A percentile compares a stretch with the other conserved stretches of the same genome.
Evolutionary conservation across 2,329 filamentous ascomycete genomes (phyloP).

Genomic region (Torrubiella hemipterigena): DNA sequence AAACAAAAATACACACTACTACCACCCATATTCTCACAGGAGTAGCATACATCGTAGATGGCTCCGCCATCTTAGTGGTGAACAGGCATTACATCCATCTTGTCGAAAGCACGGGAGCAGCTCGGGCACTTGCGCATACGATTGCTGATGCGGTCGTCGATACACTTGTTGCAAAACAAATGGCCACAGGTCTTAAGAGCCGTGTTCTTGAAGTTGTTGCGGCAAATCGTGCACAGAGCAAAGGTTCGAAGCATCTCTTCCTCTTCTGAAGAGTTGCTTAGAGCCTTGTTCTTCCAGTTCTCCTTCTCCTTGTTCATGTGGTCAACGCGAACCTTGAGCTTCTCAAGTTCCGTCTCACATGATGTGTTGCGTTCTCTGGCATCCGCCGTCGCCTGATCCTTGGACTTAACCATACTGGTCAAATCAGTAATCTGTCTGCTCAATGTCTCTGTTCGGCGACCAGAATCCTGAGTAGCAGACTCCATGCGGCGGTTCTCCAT

Average conservation of each 20-base stretch:
- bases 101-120: slow-evolving; percentile 85
- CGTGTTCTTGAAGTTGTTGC: slow-evolving; percentile 87
- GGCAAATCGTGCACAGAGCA: slow-evolving; percentile 77
- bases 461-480: slow-evolving; percentile 56
- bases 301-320: slow-evolving; percentile 75
- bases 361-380: slow-evolving; percentile 46
- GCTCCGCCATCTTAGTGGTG: slow-evolving; percentile 40
- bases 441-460: slow-evolving; percentile 57
- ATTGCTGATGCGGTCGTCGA: slow-evolving; percentile 79
- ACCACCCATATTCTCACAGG: too few relatives aligned
- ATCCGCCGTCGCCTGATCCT: slow-evolving; percentile 49
- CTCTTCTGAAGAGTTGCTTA: slow-evolving; percentile 70
- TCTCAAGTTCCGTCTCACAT: slow-evolving; percentile 66
- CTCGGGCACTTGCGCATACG: slow-evolving; percentile 92
- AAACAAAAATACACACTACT: too few relatives aligned
- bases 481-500: slow-evolving; percentile 67
- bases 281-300: slow-evolving; percentile 70
- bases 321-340: slow-evolving; percentile 64
- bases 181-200: slow-evolving; percentile 90
- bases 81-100: slow-evolving; percentile 73
- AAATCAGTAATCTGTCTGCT: slow-evolving; percentile 68
- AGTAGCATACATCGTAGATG: too few relatives aligned
- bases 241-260: slow-evolving; percentile 65
- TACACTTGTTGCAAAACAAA: slow-evolving; percentile 82
- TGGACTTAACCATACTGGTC: slow-evolving; percentile 59